A percentile compares a stretch with the other conserved stretches of the same genome.
These are phyloP conservation scores for Alternaria viburni DNA, from an alignment of 2,329 filamentous ascomycete species.

Conservation along the genomic window DNA sequence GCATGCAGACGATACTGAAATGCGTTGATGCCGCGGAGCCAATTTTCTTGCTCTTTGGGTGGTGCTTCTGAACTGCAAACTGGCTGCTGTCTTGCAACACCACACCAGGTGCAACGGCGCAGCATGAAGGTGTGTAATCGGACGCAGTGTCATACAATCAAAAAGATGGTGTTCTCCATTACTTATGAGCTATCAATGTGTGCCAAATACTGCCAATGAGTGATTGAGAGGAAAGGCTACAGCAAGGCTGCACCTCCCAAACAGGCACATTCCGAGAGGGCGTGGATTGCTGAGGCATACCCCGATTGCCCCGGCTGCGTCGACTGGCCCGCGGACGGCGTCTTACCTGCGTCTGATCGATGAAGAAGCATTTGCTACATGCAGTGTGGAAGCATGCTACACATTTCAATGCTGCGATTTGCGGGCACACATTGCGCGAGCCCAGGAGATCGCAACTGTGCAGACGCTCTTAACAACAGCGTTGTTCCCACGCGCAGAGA, in stretches of 20 bases:
- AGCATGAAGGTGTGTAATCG: too few relatives aligned
- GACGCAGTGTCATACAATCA: too few relatives aligned
- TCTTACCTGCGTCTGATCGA: neutral
- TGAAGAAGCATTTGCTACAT: neutral
- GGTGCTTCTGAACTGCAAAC: too few relatives aligned
- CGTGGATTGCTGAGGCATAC: neutral
- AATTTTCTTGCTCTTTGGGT: neutral
- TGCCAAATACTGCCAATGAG: neutral
- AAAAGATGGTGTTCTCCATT: neutral
- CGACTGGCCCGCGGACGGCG: neutral
- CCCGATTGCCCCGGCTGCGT: neutral
- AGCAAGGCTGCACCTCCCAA: neutral
- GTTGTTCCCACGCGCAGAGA: neutral
- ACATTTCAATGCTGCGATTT: neutral
- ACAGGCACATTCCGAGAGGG: neutral
- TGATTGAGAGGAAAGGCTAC: neutral
- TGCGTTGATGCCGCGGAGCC: neutral
- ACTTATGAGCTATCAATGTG: neutral
- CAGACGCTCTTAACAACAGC: neutral
- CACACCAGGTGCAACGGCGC: too few relatives aligned
- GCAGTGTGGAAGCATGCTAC: neutral
- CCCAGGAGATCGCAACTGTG: neutral
- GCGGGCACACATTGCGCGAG: neutral
- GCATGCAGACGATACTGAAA: neutral
- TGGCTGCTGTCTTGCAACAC: too few relatives aligned